A percentile compares a stretch with the other conserved stretches of the same genome.
These are phyloP conservation scores for Phyllosticta paracitricarpa DNA, from an alignment of 2,329 filamentous ascomycete species.

Conservation along the genomic window DNA sequence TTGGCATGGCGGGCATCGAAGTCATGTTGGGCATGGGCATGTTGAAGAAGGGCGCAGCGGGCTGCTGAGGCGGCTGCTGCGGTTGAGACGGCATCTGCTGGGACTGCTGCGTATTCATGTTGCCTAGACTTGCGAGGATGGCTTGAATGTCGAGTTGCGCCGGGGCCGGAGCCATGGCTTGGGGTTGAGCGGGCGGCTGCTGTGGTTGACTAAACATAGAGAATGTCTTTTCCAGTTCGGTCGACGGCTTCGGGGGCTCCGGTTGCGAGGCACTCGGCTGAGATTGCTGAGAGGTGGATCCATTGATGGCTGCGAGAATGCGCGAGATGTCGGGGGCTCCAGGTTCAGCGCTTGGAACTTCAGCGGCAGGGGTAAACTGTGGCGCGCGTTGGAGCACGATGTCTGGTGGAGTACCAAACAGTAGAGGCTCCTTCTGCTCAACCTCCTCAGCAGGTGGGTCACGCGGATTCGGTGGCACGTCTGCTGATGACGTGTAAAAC, in stretches of 20 bases:
- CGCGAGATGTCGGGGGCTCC: conserved; percentile 1
- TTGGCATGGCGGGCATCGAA: background rate
- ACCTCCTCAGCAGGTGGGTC: conserved; percentile 31
- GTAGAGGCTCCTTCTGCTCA: conserved; percentile 18
- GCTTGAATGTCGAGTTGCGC: conserved; percentile 1
- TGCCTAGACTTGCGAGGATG: conserved; percentile 17
- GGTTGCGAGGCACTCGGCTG: conserved; percentile 11
- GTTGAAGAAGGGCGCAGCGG: background rate
- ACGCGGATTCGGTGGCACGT: conserved; percentile 37
- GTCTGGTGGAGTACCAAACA: conserved; percentile 30
- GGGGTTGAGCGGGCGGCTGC: conserved; percentile 8
- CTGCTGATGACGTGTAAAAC: conserved; percentile 33
- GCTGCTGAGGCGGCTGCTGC: conserved; percentile 11
- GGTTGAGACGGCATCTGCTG: conserved; percentile 11
- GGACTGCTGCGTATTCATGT: conserved; percentile 12
- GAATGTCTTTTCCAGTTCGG: conserved; percentile 10
- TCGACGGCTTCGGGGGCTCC: conserved; percentile 11
- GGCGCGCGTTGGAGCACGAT: conserved; percentile 15
- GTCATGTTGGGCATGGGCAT: background rate
- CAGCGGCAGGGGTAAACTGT: conserved; percentile 15
- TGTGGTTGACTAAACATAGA: conserved; percentile 13
- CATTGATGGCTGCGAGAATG: conserved; percentile 2
- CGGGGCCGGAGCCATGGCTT: conserved; percentile 1
- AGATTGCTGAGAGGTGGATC: conserved; percentile 10
- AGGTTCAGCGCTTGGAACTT: background rate